Conservation (phyloP, 768 basidiomycete genomes). For the Boletus reticuloceps region DNA sequence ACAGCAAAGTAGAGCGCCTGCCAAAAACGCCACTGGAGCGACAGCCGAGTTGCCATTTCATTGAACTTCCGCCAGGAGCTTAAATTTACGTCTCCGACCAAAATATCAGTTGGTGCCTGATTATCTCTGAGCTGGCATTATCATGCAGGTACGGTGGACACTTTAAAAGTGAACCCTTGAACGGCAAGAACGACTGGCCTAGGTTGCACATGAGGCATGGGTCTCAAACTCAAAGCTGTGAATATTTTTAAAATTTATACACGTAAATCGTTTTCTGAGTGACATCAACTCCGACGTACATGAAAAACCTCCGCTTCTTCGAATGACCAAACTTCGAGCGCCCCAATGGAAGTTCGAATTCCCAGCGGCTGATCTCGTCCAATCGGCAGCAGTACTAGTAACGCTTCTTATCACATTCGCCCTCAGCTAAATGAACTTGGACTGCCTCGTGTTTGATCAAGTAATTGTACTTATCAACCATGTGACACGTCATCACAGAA, state of each 20-base stretch:
- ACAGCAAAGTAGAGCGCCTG: too few species aligned
- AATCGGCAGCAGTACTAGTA: neutral
- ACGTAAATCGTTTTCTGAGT: neutral
- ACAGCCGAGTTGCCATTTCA: neutral
- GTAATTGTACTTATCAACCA: neutral
- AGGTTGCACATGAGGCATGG: too few species aligned
- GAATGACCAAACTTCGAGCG: neutral
- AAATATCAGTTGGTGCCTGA: neutral
- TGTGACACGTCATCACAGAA: neutral
- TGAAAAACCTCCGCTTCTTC: constrained; percentile 1
- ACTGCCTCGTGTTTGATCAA: constrained; percentile 24
- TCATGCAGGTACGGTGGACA: neutral
- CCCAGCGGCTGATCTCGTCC: neutral
- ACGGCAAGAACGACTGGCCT: neutral
- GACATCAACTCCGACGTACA: neutral
- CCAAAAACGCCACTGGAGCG: neutral
- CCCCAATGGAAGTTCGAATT: neutral
- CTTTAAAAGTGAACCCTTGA: neutral
- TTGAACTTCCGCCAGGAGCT: neutral
- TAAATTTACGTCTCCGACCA: neutral
- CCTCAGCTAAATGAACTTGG: too few species aligned
- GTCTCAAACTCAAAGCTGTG: too few species aligned
- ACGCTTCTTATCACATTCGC: too few species aligned
- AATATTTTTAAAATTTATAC: too few species aligned
- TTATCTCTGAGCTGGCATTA: too few species aligned